These are phyloP conservation scores for Fraxinus velutina DNA, from an alignment of 305 asterid species.

Conservation along the genomic window DNA sequence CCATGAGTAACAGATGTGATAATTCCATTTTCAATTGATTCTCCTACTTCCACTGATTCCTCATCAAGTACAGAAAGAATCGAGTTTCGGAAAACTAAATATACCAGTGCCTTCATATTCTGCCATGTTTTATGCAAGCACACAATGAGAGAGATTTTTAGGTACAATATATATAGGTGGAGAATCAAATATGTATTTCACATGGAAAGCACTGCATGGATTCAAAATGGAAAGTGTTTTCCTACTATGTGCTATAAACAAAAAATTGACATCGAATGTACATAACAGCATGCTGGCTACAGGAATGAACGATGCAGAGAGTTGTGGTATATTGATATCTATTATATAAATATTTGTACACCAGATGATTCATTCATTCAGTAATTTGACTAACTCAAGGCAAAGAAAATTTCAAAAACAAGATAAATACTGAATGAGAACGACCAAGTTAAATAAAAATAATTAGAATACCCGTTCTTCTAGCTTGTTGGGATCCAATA, in stretches of 20 bases:
- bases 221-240: background rate
- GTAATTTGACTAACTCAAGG: background rate
- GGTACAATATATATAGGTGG: background rate
- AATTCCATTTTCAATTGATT: conserved; percentile 49
- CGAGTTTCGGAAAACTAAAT: conserved; percentile 70
- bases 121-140: conserved; percentile 37
- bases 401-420: background rate
- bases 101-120: conserved; percentile 70
- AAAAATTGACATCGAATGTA: background rate
- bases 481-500: conserved; percentile 71
- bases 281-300: background rate
- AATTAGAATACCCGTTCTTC: conserved; percentile 62
- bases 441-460: background rate
- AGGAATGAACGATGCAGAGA: background rate
- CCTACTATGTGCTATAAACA: background rate
- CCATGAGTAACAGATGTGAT: conserved; percentile 79
- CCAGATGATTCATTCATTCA: background rate
- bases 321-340: background rate
- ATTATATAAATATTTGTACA: background rate
- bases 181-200: conserved; percentile 1
- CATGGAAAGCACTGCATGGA: background rate
- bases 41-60: conserved; percentile 40
- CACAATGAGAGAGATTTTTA: background rate
- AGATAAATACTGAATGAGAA: conserved; percentile 8
- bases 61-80: conserved; percentile 55